Conservation (phyloP, 2,329 filamentous ascomycete genomes). For the Cyclaneusma minus region DNA sequence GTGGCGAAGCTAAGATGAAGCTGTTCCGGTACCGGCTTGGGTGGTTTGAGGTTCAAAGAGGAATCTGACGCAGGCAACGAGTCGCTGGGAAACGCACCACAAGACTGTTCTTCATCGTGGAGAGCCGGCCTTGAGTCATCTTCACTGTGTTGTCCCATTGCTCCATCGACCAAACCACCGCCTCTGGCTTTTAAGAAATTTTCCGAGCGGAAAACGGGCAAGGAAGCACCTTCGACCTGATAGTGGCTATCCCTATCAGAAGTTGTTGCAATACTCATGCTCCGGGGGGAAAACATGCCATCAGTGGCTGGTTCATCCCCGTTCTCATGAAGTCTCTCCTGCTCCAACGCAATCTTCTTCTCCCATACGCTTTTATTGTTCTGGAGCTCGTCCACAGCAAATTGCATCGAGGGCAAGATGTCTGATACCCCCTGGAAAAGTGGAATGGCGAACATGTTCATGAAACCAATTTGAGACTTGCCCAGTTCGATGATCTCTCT, state of each 20-base stretch:
- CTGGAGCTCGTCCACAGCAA: slow-evolving; percentile 69
- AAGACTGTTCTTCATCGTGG: too few species aligned
- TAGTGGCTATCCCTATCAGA: slow-evolving; percentile 10
- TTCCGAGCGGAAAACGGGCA: too few species aligned
- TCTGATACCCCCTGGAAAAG: slow-evolving; percentile 81
- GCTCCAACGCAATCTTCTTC: slow-evolving; percentile 46
- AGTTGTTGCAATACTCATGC: slow-evolving; percentile 15
- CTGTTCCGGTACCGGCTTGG: slow-evolving; percentile 15
- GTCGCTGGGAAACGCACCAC: slow-evolving; percentile 12
- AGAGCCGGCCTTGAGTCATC: too few species aligned
- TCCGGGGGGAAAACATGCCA: slow-evolving; percentile 16
- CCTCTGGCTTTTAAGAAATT: too few species aligned
- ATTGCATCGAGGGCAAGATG: slow-evolving; percentile 70
- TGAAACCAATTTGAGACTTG: slow-evolving; percentile 85
- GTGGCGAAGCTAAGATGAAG: slow-evolving; percentile 16
- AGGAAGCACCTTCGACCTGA: slow-evolving; percentile 4
- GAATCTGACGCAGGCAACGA: slow-evolving; percentile 4
- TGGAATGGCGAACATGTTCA: slow-evolving; percentile 88
- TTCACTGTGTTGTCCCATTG: too few species aligned
- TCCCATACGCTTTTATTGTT: slow-evolving; percentile 65
- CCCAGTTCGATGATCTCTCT: slow-evolving; percentile 72
- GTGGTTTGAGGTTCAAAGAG: slow-evolving; percentile 1
- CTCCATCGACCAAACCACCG: too few species aligned
- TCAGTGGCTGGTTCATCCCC: slow-evolving; percentile 25
- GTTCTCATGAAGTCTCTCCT: slow-evolving; percentile 21